Base-by-base conservation (phyloP, 805 yeast species). In the Wickerhamiella vanderwaltii region DNA sequence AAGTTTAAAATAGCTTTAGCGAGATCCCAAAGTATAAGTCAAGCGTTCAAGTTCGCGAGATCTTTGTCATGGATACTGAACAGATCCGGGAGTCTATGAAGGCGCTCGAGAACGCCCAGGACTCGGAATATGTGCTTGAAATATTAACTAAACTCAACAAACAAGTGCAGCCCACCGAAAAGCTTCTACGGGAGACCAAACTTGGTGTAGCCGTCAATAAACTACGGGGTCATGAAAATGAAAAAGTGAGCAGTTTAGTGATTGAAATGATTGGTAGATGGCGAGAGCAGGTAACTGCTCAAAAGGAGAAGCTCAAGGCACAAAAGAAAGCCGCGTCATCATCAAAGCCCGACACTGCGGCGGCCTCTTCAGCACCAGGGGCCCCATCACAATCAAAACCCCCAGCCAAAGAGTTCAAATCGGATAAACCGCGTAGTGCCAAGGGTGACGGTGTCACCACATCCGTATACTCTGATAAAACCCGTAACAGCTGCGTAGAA, bases 131-230 rank as follows among this genome's bases (percentile, higher is more conserved):
- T 3, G 72, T 82, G 20, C 55, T 80, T 43, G 80, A 78, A 56
- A 71, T 87, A 13, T 64, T 88, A 49, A 71, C 67, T 32, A 66
- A 71, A 18, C 64, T 88, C 46, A 76, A 79, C 50, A 73, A 69
- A 43, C 83, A 82, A 9, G 82, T 85, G 40, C 66, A 68, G 51
- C 95, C 97, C 7, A 77, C 93, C 1, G 97, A 88, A 56, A 73
- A 77, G 57, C 66, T 88, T 26, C 67, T 88, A 39, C 72, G 96
- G 54, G 94, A 88, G 55, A 91, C 98, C 6, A 86, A 85, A 60
- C 88, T 91, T n/a, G 98, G 98, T 49, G 88, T 91, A 13, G 88
- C 87, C 6, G 96, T 91, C 31, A 91, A 91, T 64, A 86, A 84
- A 61, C 75, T 81, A 54, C 75, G 94, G 49, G 63, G 82, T 6